phyloP scores from a whole-genome alignment of 805 yeast species.

The Yarrowia sp. region DNA sequence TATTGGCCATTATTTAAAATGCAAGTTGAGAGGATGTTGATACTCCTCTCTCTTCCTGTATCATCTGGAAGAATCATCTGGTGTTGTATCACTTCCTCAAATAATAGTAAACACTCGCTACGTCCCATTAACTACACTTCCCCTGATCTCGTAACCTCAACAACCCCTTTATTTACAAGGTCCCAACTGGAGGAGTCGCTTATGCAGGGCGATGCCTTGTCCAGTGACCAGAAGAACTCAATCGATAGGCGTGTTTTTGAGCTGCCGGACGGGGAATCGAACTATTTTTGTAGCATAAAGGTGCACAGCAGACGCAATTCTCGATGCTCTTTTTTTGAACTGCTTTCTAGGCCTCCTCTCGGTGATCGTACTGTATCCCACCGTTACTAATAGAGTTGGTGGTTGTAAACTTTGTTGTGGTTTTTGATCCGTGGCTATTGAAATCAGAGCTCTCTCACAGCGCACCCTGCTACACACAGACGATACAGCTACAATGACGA shows the following conservation, averaged over 20 bases:
- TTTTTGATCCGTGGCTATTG: background rate
- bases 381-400: background rate
- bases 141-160: background rate
- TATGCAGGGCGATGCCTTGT: background rate
- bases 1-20: too few species aligned
- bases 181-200: slow-evolving; percentile 17
- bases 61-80: too few species aligned
- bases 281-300: too few species aligned
- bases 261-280: background rate
- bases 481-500: slow-evolving; percentile 8
- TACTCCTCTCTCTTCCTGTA: too few species aligned
- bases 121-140: background rate
- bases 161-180: slow-evolving; percentile 1
- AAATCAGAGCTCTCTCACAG: background rate
- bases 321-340: too few species aligned
- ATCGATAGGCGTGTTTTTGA: background rate
- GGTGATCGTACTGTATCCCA: background rate
- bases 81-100: too few species aligned
- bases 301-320: too few species aligned
- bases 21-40: too few species aligned
- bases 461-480: background rate
- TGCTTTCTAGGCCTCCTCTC: too few species aligned
- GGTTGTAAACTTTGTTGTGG: background rate
- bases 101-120: too few species aligned
- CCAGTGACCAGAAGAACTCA: background rate